Percentiles rank a stretch among this genome's conserved stretches.
These are phyloP conservation scores for Phylloporus sp. DNA, from an alignment of 1,284 basidiomycete genomes.

Conservation along the genomic window DNA sequence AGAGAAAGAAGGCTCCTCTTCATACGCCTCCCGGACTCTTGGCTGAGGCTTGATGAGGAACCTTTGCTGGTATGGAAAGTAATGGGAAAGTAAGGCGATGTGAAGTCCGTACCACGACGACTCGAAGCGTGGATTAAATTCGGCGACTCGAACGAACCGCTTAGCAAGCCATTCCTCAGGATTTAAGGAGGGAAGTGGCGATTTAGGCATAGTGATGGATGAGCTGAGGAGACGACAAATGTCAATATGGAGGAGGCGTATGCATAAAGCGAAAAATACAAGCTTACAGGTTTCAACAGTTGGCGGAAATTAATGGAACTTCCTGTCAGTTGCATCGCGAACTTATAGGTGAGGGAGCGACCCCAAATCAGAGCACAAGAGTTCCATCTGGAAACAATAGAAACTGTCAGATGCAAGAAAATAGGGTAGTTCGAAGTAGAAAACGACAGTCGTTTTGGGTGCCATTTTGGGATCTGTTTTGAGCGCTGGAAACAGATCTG, in stretches of 20 bases:
- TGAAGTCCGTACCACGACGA: conserved; percentile 5
- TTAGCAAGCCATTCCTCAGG: background rate
- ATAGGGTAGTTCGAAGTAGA: no score
- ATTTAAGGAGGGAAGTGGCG: background rate
- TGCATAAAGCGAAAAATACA: background rate
- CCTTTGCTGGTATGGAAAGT: conserved; percentile 4
- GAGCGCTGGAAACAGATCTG: no score
- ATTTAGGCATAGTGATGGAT: background rate
- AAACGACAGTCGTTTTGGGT: no score
- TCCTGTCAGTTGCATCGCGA: background rate
- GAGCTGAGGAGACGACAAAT: background rate
- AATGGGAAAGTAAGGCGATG: conserved; percentile 1
- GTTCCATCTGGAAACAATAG: no score
- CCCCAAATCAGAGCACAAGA: no score
- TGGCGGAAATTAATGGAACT: no score
- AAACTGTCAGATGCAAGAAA: no score
- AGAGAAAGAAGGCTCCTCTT: background rate
- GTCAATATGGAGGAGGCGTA: background rate
- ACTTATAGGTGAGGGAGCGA: background rate
- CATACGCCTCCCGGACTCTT: background rate
- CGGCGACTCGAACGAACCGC: background rate
- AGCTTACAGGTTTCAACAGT: background rate
- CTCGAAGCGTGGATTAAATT: background rate
- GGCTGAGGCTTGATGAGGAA: conserved; percentile 9
- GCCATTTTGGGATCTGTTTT: no score